phyloP scores from a whole-genome alignment of 192 early-diverging fungal genomes.

The Allomyces macrogynus region DNA sequence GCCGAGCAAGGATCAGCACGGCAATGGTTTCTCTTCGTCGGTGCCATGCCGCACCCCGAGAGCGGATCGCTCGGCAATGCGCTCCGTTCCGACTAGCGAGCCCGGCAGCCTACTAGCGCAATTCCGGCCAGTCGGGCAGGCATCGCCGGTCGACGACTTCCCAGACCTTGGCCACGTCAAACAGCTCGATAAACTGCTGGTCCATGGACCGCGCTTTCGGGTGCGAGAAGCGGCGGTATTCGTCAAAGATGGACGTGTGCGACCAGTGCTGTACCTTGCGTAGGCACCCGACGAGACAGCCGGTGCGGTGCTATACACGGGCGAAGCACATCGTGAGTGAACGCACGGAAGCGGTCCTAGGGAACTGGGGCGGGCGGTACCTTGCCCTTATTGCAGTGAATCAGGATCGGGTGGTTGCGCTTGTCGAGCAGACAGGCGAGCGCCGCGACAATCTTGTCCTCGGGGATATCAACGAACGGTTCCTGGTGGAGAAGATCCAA shows the following conservation, averaged over 20 bases:
- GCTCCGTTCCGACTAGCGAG: no score
- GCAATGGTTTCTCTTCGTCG: no score
- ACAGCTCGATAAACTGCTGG: constrained; percentile 69
- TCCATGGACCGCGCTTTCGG: constrained; percentile 69
- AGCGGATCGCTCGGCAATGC: no score
- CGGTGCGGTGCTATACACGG: constrained; percentile 59
- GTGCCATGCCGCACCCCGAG: no score
- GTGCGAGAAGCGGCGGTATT: constrained; percentile 79
- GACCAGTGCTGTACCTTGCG: constrained; percentile 89
- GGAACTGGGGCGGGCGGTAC: constrained; percentile 5
- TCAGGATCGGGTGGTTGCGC: constrained; percentile 63
- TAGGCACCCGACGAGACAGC: constrained; percentile 83
- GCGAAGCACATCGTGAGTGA: no score
- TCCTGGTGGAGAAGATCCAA: constrained; percentile 5
- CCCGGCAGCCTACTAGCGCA: not conserved
- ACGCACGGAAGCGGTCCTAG: no score
- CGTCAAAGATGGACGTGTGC: constrained; percentile 90
- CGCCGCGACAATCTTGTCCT: constrained; percentile 17
- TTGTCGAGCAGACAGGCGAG: constrained; percentile 21
- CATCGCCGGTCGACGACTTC: constrained; percentile 29
- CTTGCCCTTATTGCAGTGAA: constrained; percentile 97
- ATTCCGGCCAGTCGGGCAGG: constrained; percentile 43
- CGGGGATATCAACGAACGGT: constrained; percentile 24
- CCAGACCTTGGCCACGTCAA: constrained; percentile 47
- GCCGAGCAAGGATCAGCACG: no score